Evolutionary conservation across 495 filamentous ascomycete genomes (phyloP).

Genomic region (Cercophora sp.): DNA sequence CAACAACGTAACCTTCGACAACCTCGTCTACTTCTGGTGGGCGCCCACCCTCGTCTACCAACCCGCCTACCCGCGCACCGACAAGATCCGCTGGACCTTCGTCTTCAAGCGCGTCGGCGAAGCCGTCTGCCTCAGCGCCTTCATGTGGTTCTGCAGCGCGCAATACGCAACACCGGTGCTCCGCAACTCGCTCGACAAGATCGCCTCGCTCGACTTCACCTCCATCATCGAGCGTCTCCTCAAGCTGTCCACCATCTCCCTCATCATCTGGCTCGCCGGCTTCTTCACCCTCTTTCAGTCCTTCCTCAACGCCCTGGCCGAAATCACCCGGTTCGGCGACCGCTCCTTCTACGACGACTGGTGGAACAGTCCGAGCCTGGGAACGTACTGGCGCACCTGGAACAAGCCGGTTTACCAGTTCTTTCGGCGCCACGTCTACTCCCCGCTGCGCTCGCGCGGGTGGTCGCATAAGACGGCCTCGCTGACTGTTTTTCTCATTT

Average conservation of each 20-base stretch:
- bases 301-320: conserved; percentile 82
- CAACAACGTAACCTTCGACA: conserved; percentile 77
- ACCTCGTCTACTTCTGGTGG: conserved; percentile 94
- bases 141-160: conserved; percentile 89
- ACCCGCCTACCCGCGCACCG: conserved; percentile 84
- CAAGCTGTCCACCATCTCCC: conserved; percentile 88
- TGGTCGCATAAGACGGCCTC: conserved; percentile 65
- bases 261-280: conserved; percentile 93
- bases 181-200: conserved; percentile 80
- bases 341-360: conserved; percentile 93
- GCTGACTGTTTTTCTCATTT: conserved; percentile 76
- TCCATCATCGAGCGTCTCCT: conserved; percentile 84
- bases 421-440: conserved; percentile 90
- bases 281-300: conserved; percentile 96
- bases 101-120: conserved; percentile 78
- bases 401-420: conserved; percentile 96
- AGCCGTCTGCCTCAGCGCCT: conserved; percentile 65
- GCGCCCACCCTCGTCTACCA: conserved; percentile 96
- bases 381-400: conserved; percentile 92
- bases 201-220: conserved; percentile 72
- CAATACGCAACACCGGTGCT: conserved; percentile 92
- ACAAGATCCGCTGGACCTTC: conserved; percentile 76
- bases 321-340: conserved; percentile 86
- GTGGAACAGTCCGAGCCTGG: conserved; percentile 81
- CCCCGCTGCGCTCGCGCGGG: conserved; percentile 77